Conservation (phyloP, 495 filamentous ascomycete species). For the Penicillium flavigenum region DNA sequence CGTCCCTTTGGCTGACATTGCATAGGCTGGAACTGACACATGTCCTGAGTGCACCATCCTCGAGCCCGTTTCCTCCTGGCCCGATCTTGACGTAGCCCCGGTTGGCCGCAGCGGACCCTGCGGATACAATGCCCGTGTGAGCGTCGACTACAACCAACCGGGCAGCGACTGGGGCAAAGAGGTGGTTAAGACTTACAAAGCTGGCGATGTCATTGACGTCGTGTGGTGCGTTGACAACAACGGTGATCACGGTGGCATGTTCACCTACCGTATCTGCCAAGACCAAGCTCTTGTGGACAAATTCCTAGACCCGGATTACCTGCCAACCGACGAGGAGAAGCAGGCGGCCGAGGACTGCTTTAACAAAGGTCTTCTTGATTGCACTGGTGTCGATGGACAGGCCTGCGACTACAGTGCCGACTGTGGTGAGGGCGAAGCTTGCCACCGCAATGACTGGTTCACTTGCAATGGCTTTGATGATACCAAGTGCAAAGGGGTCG, state of each 20-base stretch:
- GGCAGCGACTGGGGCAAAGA: slow-evolving; percentile 43
- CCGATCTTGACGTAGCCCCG: slow-evolving; percentile 44
- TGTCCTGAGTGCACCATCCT: slow-evolving; percentile 59
- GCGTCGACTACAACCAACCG: slow-evolving; percentile 57
- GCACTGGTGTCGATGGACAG: slow-evolving; percentile 54
- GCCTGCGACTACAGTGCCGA: slow-evolving; percentile 52
- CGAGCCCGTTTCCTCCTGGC: slow-evolving; percentile 56
- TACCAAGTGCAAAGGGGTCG: slow-evolving; percentile 52
- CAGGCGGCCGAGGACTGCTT: slow-evolving; percentile 57
- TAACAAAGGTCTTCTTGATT: slow-evolving; percentile 47
- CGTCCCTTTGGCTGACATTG: slow-evolving; percentile 1
- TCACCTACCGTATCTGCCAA: slow-evolving; percentile 56
- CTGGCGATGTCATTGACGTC: slow-evolving; percentile 50
- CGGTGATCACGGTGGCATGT: slow-evolving; percentile 61
- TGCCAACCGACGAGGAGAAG: slow-evolving; percentile 54
- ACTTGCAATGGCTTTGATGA: slow-evolving; percentile 49
- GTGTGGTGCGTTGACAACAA: slow-evolving; percentile 60
- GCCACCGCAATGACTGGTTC: slow-evolving; percentile 58
- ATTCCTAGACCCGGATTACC: slow-evolving; percentile 48
- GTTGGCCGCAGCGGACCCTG: slow-evolving; percentile 55
- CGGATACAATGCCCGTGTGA: slow-evolving; percentile 56
- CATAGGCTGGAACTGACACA: slow-evolving; percentile 49
- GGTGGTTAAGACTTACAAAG: slow-evolving; percentile 46
- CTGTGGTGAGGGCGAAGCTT: slow-evolving; percentile 45
- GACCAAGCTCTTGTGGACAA: slow-evolving; percentile 53